Evolutionary conservation across 345 rosid species (phyloP).

Genomic region (Populus simonii): DNA sequence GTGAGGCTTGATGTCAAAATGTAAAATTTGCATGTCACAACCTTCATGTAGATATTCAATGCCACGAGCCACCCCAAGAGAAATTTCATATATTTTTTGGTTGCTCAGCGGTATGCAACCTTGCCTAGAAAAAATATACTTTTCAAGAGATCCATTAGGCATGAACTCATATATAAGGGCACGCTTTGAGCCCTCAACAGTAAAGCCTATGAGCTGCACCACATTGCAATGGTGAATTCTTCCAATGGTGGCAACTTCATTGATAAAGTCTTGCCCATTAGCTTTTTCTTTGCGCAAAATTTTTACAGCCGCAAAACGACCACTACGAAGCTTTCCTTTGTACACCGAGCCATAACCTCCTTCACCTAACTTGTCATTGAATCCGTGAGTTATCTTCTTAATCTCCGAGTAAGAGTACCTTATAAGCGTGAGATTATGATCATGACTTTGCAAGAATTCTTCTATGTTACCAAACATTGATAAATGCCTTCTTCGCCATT

Average conservation of each 20-base stretch:
- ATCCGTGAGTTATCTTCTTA: not conserved
- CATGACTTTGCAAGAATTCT: not conserved
- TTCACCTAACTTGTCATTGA: not conserved
- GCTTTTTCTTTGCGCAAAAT: not conserved
- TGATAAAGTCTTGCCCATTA: not conserved
- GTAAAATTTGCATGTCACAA: not conserved
- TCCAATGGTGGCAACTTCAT: not conserved
- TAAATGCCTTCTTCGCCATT: not conserved
- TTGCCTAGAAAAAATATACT: not conserved
- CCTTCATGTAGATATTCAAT: not conserved
- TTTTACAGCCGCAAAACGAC: not conserved
- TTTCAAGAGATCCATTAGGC: not conserved
- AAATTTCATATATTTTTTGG: not conserved
- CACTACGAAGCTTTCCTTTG: not conserved
- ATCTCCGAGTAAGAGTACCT: not conserved
- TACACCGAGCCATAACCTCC: not conserved
- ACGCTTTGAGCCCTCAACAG: not conserved
- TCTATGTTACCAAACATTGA: not conserved
- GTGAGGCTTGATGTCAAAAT: not conserved
- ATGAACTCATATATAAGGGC: not conserved
- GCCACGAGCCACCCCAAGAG: not conserved
- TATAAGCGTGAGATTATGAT: not conserved
- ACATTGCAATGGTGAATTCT: not conserved
- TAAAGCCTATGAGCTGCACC: not conserved
- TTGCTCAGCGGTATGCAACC: rapidly evolving